Conservation (phyloP, 306 rosid genomes). For the Cicer chorassanicum region DNA sequence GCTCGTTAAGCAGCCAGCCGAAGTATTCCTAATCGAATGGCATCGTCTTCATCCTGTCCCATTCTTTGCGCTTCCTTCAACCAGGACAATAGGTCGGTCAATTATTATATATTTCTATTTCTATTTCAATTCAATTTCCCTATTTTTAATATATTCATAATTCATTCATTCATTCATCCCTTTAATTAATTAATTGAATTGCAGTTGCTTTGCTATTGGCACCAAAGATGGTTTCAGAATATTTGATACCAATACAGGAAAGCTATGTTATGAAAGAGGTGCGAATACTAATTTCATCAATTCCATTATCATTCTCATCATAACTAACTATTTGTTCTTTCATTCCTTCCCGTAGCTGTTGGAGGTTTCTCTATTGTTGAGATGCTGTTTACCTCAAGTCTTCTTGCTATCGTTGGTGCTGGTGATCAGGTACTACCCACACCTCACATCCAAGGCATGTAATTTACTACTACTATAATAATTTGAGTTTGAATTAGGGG, state of each 20-base stretch:
- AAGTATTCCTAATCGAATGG: background rate
- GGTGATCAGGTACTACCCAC: conserved; percentile 72
- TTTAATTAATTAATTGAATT: background rate
- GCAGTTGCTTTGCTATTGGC: conserved; percentile 85
- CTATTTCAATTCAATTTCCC: too few species aligned
- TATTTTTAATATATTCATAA: background rate
- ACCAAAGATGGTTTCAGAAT: conserved; percentile 83
- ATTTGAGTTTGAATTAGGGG: background rate
- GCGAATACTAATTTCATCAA: conserved; percentile 9
- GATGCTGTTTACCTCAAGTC: conserved; percentile 89
- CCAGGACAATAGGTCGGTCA: conserved; percentile 87
- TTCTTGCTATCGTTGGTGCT: conserved; percentile 95
- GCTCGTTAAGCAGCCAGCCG: too few species aligned
- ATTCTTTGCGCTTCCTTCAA: conserved; percentile 91
- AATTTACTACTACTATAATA: conserved; percentile 33
- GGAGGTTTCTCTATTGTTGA: conserved; percentile 89
- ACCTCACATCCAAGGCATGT: too few species aligned
- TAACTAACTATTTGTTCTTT: background rate
- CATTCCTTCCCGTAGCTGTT: conserved; percentile 46
- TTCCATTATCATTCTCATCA: background rate
- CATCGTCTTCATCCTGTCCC: conserved; percentile 39
- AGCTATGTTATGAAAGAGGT: conserved; percentile 80
- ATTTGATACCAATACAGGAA: conserved; percentile 75
- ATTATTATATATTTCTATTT: too few species aligned
- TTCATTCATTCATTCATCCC: background rate